Evolutionary conservation across 768 basidiomycete species (phyloP).

Genomic region (Termitomyces sp.): DNA sequence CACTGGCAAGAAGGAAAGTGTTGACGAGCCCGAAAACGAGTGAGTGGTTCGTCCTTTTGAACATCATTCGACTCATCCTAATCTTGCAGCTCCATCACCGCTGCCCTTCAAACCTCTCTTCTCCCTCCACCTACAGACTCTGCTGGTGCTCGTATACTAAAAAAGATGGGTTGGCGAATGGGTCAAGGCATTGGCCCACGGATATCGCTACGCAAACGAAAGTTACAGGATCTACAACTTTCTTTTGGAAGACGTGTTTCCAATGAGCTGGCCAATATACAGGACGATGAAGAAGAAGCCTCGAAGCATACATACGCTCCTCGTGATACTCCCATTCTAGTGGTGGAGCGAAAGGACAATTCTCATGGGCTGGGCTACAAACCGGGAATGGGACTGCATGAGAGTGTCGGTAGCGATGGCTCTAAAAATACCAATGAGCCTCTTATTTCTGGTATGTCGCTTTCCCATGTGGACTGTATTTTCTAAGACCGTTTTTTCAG

Average conservation of each 20-base stretch:
- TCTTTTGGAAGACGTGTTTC: conserved; percentile 27
- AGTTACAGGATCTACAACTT: conserved; percentile 61
- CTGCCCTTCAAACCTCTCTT: conserved; percentile 61
- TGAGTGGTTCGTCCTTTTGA: conserved; percentile 29
- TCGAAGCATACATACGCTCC: conserved; percentile 86
- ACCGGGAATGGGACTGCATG: conserved; percentile 60
- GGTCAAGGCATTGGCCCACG: conserved; percentile 95
- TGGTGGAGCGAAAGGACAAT: conserved; percentile 69
- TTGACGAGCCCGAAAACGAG: conserved; percentile 52
- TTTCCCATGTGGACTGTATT: not conserved
- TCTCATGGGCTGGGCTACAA: conserved; percentile 79
- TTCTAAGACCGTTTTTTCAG: conserved; percentile 31
- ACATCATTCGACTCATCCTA: conserved; percentile 2
- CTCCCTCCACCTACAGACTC: conserved; percentile 77
- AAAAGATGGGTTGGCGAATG: conserved; percentile 93
- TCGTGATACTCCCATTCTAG: conserved; percentile 66
- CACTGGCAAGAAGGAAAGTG: conserved; percentile 47
- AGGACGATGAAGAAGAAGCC: conserved; percentile 76
- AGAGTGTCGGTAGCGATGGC: conserved; percentile 37
- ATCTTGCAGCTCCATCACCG: conserved; percentile 52
- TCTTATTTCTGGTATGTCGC: conserved; percentile 47
- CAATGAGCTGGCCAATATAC: conserved; percentile 32
- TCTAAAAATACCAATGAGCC: conserved; percentile 39
- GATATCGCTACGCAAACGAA: conserved; percentile 71
- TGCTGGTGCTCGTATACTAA: conserved; percentile 79